Conservation (phyloP, 2,329 filamentous ascomycete genomes). For the Tetracladium maxilliforme region DNA sequence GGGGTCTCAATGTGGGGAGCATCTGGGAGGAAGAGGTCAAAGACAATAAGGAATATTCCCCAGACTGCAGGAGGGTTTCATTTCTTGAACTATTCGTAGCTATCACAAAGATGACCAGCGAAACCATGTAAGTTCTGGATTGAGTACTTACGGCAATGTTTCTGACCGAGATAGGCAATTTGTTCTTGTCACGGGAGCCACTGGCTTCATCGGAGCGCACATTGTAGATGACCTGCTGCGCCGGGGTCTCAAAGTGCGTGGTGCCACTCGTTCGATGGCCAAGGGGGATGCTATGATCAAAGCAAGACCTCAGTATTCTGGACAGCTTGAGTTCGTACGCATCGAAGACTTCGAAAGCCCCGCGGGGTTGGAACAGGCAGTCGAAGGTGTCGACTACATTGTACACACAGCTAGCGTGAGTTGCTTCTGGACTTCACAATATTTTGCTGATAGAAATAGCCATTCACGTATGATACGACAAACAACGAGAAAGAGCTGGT, state of each 20-base stretch:
- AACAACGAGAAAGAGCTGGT: slow-evolving; percentile 6
- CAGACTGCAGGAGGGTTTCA: too few relatives aligned
- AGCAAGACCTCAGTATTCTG: slow-evolving; percentile 18
- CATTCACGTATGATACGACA: slow-evolving; percentile 22
- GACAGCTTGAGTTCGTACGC: slow-evolving; percentile 23
- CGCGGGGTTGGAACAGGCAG: slow-evolving; percentile 18
- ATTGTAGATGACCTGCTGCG: slow-evolving; percentile 21
- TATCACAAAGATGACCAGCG: too few relatives aligned
- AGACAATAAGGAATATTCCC: too few relatives aligned
- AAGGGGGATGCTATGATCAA: slow-evolving; percentile 14
- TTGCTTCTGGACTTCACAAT: slow-evolving; percentile 2
- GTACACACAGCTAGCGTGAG: slow-evolving; percentile 28
- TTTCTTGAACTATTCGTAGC: too few relatives aligned
- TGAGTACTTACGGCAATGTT: too few relatives aligned
- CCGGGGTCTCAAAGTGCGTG: slow-evolving; percentile 22
- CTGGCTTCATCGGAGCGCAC: slow-evolving; percentile 24
- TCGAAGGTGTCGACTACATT: slow-evolving; percentile 24
- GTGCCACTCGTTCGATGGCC: slow-evolving; percentile 18
- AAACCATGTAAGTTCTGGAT: too few relatives aligned
- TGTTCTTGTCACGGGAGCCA: slow-evolving; percentile 25
- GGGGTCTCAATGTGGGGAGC: too few relatives aligned
- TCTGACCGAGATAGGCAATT: too few relatives aligned
- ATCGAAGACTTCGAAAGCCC: slow-evolving; percentile 24
- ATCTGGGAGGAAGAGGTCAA: too few relatives aligned
- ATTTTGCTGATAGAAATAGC: slow-evolving; percentile 11